A percentile compares a stretch with the other conserved stretches of the same genome.
phyloP scores from a whole-genome alignment of 257 asterid species.

The Ligustrum vulgare region DNA sequence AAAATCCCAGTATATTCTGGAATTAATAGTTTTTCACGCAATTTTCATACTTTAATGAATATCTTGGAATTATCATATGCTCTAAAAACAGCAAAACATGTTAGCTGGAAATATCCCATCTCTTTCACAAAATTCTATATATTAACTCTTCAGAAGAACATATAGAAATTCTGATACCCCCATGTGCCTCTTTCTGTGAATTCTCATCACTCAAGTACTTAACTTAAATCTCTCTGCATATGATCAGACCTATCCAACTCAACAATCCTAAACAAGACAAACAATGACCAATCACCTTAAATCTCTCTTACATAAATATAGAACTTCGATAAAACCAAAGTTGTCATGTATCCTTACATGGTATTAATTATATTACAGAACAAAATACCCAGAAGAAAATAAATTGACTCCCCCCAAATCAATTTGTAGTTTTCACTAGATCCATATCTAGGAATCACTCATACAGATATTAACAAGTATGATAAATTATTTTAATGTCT shows the following conservation, averaged over 20 bases:
- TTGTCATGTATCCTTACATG: not conserved
- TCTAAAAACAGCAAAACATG: conserved; percentile 42
- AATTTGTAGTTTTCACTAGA: conserved; percentile 2
- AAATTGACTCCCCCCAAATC: not conserved
- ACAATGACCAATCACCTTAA: conserved; percentile 37
- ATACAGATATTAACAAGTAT: not conserved
- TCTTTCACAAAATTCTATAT: conserved; percentile 39
- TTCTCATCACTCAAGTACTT: not conserved
- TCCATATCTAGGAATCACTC: conserved; percentile 14
- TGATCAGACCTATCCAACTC: conserved; percentile 48
- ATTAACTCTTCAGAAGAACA: conserved; percentile 33
- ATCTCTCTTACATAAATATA: conserved; percentile 26
- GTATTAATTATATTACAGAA: conserved; percentile 18
- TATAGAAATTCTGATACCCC: not conserved
- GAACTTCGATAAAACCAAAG: conserved; percentile 33
- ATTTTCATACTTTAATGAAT: conserved; percentile 32
- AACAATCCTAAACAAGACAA: conserved; percentile 56
- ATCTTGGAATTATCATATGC: conserved; percentile 48
- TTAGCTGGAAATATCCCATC: conserved; percentile 42
- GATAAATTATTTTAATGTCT: not conserved
- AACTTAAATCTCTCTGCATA: conserved; percentile 47
- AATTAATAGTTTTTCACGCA: conserved; percentile 38
- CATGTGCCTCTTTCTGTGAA: conserved; percentile 52
- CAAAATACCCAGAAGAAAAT: conserved; percentile 8
- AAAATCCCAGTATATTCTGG: conserved; percentile 33